Evolutionary conservation across 176 grass and related monocot species (phyloP).

Genomic region (Carex parvula): DNA sequence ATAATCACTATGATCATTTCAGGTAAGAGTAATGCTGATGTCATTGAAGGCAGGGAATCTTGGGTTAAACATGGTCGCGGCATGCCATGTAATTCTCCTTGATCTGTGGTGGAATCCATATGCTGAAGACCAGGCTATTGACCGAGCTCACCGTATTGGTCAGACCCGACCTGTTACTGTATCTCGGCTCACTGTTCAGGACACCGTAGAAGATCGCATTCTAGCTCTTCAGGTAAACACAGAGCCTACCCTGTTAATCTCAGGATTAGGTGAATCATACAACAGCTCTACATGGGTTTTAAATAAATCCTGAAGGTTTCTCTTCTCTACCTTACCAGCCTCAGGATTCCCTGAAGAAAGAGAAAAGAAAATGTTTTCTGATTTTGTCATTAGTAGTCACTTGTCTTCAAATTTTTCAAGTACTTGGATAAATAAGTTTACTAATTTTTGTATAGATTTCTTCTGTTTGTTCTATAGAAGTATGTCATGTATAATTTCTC

Average conservation of each 20-base stretch:
- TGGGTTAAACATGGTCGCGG: conserved; percentile 95
- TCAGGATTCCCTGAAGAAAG: neutral
- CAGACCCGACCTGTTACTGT: conserved; percentile 85
- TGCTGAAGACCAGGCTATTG: conserved; percentile 94
- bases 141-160: conserved; percentile 96
- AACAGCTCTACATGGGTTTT: neutral
- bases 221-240: conserved; percentile 79
- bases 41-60: conserved; percentile 97
- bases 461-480: neutral
- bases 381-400: neutral
- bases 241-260: neutral
- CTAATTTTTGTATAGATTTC: neutral
- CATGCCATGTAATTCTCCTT: conserved; percentile 90
- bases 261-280: neutral
- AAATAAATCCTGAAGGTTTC: neutral
- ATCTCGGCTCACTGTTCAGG: conserved; percentile 80
- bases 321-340: neutral
- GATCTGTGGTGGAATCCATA: conserved; percentile 99
- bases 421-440: neutral
- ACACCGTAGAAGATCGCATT: conserved; percentile 93
- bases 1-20: neutral
- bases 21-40: conserved; percentile 99
- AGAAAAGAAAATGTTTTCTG: neutral
- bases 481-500: neutral
- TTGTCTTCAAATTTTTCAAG: neutral